Conservation (phyloP, 176 grass and related monocot genomes). For the Ensete glaucum region DNA sequence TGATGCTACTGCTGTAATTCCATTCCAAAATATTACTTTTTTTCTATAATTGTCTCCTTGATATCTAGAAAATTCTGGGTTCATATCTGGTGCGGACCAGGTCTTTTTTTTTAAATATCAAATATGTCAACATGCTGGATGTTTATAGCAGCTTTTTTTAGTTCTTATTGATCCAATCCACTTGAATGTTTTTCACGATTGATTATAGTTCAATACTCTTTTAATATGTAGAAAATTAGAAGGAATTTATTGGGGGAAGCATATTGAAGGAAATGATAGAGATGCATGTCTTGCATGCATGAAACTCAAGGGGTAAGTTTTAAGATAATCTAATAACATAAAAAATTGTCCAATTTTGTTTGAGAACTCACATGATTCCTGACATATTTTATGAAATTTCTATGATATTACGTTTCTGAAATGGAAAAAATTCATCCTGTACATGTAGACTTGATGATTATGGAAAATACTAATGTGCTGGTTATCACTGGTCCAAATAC, state of each 20-base stretch:
- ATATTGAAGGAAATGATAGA: slow-evolving; percentile 33
- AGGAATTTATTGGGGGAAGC: slow-evolving; percentile 53
- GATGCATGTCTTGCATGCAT: slow-evolving; percentile 33
- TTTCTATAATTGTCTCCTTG: not conserved
- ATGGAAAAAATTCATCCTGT: slow-evolving; percentile 43
- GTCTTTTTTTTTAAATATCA: not conserved
- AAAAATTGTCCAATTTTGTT: slow-evolving; percentile 5
- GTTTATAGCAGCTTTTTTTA: not conserved
- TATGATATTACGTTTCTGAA: slow-evolving; percentile 39
- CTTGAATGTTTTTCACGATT: not conserved
- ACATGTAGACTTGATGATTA: slow-evolving; percentile 65
- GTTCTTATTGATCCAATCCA: not conserved
- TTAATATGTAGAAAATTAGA: slow-evolving; percentile 45
- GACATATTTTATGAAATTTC: slow-evolving; percentile 1
- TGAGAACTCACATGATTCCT: slow-evolving; percentile 21
- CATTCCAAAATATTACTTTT: not conserved
- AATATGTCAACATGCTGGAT: not conserved
- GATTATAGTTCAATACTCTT: not conserved
- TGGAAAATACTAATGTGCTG: slow-evolving; percentile 57
- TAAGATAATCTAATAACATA: slow-evolving; percentile 3
- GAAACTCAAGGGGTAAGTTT: slow-evolving; percentile 49
- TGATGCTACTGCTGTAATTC: slow-evolving; percentile 41
- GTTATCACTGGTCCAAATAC: slow-evolving; percentile 83
- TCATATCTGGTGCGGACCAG: not conserved
- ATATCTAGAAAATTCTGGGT: slow-evolving; percentile 3